Conservation (phyloP, 352 stramenopile genomes). For the Peronospora belbahrii region DNA sequence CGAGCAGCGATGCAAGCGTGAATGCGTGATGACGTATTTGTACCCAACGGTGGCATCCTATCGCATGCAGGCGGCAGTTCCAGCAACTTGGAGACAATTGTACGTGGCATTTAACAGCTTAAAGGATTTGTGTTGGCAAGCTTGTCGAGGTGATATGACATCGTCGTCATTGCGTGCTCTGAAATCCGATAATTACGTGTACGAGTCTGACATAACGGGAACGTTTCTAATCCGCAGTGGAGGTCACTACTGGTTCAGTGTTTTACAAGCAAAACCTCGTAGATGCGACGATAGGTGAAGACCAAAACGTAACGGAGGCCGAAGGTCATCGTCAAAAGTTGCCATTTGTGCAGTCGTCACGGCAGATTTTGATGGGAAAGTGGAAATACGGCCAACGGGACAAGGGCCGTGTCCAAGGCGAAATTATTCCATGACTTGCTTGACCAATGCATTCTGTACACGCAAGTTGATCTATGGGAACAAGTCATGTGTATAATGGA, state of each 20-base stretch:
- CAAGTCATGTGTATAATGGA: not conserved
- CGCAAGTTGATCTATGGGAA: conserved; percentile 12
- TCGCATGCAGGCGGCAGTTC: conserved; percentile 48
- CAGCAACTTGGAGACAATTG: conserved; percentile 47
- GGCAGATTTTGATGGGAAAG: too few relatives aligned
- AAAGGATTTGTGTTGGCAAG: conserved; percentile 32
- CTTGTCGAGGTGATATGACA: conserved; percentile 31
- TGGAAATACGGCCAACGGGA: conserved; percentile 48
- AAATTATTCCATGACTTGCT: conserved; percentile 61
- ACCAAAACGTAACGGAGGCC: too few relatives aligned
- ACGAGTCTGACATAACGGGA: too few relatives aligned
- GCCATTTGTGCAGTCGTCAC: too few relatives aligned
- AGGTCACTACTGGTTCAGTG: too few relatives aligned
- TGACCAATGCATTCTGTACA: conserved; percentile 27
- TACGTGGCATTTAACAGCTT: conserved; percentile 47
- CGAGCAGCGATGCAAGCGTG: conserved; percentile 48
- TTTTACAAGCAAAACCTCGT: too few relatives aligned
- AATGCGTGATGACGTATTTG: conserved; percentile 54
- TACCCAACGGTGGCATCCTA: conserved; percentile 58
- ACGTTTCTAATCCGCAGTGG: too few relatives aligned
- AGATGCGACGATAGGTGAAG: too few relatives aligned
- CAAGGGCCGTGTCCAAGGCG: too few relatives aligned
- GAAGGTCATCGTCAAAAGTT: too few relatives aligned
- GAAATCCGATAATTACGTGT: too few relatives aligned
- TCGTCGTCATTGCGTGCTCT: conserved; percentile 47